phyloP scores from a whole-genome alignment of 345 rosid species.

The Mallotus nudiflorus region DNA sequence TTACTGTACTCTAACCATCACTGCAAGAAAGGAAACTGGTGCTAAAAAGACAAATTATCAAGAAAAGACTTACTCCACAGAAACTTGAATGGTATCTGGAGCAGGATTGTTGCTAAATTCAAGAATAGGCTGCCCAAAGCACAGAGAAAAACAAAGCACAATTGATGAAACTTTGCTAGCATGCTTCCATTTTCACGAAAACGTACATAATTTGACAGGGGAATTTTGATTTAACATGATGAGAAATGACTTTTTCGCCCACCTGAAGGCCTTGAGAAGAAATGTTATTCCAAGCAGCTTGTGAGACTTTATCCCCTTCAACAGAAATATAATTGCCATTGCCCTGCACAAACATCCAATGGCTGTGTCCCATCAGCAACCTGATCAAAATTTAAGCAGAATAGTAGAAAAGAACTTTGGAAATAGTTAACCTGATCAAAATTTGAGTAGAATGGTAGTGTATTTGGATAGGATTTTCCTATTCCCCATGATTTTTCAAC shows the following conservation, averaged over 20 bases:
- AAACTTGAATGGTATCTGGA: too few species aligned
- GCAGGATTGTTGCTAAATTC: conserved; percentile 39
- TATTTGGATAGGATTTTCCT: conserved; percentile 55
- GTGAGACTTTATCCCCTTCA: too few species aligned
- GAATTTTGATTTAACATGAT: too few species aligned
- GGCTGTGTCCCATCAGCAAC: too few species aligned
- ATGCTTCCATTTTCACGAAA: too few species aligned
- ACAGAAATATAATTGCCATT: too few species aligned
- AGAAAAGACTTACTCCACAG: too few species aligned
- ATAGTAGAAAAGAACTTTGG: too few species aligned
- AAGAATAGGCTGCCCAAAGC: conserved; percentile 58
- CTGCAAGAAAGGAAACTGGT: neutral
- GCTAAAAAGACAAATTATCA: too few species aligned
- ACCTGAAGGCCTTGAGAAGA: conserved; percentile 81
- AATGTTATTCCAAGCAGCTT: conserved; percentile 68
- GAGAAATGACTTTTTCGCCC: neutral
- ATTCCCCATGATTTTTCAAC: conserved; percentile 81
- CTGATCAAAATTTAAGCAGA: too few species aligned
- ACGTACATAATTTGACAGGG: too few species aligned
- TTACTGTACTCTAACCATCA: neutral
- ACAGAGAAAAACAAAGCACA: conserved; percentile 1
- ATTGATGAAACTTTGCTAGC: neutral
- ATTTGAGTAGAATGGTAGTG: conserved; percentile 76
- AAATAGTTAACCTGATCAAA: conserved; percentile 94
- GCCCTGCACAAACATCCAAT: too few species aligned